Percentiles rank a stretch among this genome's conserved stretches.
These are phyloP conservation scores for Neoboletus brunneissimus DNA, from an alignment of 768 basidiomycete genomes.

Conservation along the genomic window DNA sequence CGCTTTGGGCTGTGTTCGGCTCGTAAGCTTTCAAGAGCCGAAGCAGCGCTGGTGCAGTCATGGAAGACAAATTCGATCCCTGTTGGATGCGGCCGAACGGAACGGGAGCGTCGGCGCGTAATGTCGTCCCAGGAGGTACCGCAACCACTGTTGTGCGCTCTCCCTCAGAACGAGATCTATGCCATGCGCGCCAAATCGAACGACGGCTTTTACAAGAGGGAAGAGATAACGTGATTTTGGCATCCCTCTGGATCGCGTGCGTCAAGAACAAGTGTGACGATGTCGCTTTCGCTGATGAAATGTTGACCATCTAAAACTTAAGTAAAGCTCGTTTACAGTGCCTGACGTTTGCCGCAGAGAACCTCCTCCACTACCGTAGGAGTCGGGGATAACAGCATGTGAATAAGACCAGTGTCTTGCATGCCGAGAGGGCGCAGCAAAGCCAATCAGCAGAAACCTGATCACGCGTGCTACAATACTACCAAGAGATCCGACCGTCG, in stretches of 20 bases:
- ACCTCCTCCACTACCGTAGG: too few relatives aligned
- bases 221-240: slow-evolving; percentile 51
- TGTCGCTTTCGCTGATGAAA: slow-evolving; percentile 92
- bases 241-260: slow-evolving; percentile 95
- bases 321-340: too few relatives aligned
- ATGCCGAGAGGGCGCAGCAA: too few relatives aligned
- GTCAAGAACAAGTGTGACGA: slow-evolving; percentile 86
- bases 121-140: slow-evolving; percentile 88
- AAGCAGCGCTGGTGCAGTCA: slow-evolving; percentile 72
- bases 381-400: too few relatives aligned
- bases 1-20: slow-evolving; percentile 57
- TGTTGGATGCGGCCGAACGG: slow-evolving; percentile 72
- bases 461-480: too few relatives aligned
- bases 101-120: slow-evolving; percentile 92
- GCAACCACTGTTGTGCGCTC: slow-evolving; percentile 89
- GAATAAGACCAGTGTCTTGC: too few relatives aligned
- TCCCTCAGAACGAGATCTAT: slow-evolving; percentile 84
- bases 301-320: too few relatives aligned
- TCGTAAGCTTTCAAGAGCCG: slow-evolving; percentile 84
- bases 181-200: neutral
- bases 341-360: too few relatives aligned
- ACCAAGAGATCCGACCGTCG: too few relatives aligned
- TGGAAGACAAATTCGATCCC: slow-evolving; percentile 75
- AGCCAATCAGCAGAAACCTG: too few relatives aligned
- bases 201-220: neutral